A percentile compares a stretch with the other conserved stretches of the same genome.
These are phyloP conservation scores for Candida gigantensis DNA, from an alignment of 1,139 yeast genomes.

Conservation along the genomic window DNA sequence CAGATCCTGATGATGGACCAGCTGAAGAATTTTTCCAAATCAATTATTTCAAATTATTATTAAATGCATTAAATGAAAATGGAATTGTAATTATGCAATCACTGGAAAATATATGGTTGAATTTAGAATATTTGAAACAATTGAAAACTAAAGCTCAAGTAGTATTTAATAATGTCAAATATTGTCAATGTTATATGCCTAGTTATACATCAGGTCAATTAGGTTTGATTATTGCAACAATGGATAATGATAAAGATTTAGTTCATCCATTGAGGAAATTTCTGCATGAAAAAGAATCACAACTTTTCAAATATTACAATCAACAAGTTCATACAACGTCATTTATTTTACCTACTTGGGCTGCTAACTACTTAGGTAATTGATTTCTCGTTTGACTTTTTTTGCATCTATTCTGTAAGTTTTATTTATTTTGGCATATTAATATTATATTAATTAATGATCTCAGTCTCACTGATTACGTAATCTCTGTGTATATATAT, in stretches of 20 bases:
- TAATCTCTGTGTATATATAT: too few species aligned
- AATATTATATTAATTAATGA: too few species aligned
- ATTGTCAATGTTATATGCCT: conserved; percentile 88
- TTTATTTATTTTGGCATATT: too few species aligned
- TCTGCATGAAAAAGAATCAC: conserved; percentile 47
- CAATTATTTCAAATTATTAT: conserved; percentile 72
- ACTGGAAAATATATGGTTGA: conserved; percentile 90
- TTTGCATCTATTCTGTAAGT: too few species aligned
- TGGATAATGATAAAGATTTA: conserved; percentile 53
- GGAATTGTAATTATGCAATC: conserved; percentile 92
- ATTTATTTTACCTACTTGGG: conserved; percentile 89
- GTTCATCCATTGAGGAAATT: conserved; percentile 53
- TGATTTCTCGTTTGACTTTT: too few species aligned
- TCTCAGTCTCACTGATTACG: too few species aligned
- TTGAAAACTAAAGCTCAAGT: conserved; percentile 60
- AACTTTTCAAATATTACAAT: conserved; percentile 71
- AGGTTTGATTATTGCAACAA: conserved; percentile 82
- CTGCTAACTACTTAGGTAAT: conserved; percentile 35
- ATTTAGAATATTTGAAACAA: conserved; percentile 62
- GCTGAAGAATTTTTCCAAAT: conserved; percentile 91
- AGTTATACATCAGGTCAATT: conserved; percentile 96
- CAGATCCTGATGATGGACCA: conserved; percentile 98
- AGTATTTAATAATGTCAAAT: conserved; percentile 80
- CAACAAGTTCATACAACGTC: conserved; percentile 71
- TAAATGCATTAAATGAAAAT: conserved; percentile 64